These are phyloP conservation scores for Rosa chinensis DNA, from an alignment of 306 rosid species.

Conservation along the genomic window DNA sequence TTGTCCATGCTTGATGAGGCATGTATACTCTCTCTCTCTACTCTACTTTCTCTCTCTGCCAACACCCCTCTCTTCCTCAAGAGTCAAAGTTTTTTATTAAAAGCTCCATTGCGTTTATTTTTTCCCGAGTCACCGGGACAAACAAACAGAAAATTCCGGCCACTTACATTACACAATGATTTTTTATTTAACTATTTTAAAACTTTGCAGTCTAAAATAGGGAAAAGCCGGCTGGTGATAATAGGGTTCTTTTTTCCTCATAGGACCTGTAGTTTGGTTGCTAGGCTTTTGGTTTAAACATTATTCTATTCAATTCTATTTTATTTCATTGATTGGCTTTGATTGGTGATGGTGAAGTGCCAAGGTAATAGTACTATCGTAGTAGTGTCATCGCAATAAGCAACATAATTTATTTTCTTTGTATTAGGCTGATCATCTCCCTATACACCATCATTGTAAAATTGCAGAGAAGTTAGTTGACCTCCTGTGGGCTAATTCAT, in stretches of 20 bases:
- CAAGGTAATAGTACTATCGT: background rate
- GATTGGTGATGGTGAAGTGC: background rate
- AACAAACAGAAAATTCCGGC: slow-evolving; percentile 45
- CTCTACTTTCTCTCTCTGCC: background rate
- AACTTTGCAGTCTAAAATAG: background rate
- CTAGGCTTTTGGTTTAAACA: slow-evolving; percentile 27
- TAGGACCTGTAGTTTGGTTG: slow-evolving; percentile 29
- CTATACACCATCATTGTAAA: background rate
- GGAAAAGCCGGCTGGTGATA: slow-evolving; percentile 55
- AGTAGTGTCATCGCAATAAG: background rate
- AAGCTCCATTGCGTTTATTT: slow-evolving; percentile 17
- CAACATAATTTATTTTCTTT: background rate
- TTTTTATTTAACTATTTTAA: background rate
- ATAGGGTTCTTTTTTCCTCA: slow-evolving; percentile 22
- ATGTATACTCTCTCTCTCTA: slow-evolving; percentile 51
- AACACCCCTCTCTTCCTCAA: slow-evolving; percentile 36
- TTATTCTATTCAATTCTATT: slow-evolving; percentile 12
- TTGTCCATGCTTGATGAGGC: slow-evolving; percentile 90
- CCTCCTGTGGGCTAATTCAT: background rate
- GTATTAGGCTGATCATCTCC: background rate
- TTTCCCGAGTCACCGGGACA: slow-evolving; percentile 27
- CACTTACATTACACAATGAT: slow-evolving; percentile 40
- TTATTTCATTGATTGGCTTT: background rate
- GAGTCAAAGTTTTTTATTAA: slow-evolving; percentile 48
- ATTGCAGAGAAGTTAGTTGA: slow-evolving; percentile 1